These are phyloP conservation scores for Tulasnella sp. DNA, from an alignment of 768 basidiomycete genomes.

Conservation along the genomic window DNA sequence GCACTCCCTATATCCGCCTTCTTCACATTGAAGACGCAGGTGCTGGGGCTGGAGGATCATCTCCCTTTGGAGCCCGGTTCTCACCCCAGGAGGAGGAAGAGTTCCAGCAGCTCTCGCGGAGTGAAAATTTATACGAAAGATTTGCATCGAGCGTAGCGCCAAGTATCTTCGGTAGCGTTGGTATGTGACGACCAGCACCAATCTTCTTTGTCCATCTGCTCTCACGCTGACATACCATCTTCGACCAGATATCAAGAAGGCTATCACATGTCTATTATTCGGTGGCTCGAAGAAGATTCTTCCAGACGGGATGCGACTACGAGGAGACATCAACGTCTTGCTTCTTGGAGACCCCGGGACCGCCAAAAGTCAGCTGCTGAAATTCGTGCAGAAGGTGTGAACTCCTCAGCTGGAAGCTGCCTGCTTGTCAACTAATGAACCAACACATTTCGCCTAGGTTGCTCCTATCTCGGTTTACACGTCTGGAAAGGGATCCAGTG, in stretches of 20 bases:
- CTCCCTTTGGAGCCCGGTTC: conserved; percentile 81
- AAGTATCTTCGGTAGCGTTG: conserved; percentile 90
- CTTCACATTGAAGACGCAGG: conserved; percentile 86
- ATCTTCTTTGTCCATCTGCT: not conserved
- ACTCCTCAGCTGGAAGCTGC: not conserved
- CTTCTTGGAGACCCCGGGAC: conserved; percentile 97
- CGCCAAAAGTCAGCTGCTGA: conserved; percentile 93
- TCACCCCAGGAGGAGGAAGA: conserved; percentile 96
- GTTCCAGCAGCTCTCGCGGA: conserved; percentile 81
- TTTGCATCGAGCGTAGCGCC: conserved; percentile 93
- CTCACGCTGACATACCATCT: not conserved
- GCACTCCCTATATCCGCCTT: conserved; percentile 88
- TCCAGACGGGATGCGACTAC: conserved; percentile 91
- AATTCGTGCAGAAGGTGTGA: conserved; percentile 92
- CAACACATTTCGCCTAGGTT: conserved; percentile 39
- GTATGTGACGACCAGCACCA: conserved; percentile 34
- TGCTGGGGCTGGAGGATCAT: conserved; percentile 58
- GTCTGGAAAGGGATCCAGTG: conserved; percentile 95
- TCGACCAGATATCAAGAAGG: conserved; percentile 86
- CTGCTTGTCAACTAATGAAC: not conserved
- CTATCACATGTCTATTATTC: conserved; percentile 89
- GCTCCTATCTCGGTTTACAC: conserved; percentile 98
- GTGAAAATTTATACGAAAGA: conserved; percentile 81
- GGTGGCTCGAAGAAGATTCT: conserved; percentile 95
- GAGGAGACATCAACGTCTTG: conserved; percentile 97